These are phyloP conservation scores for Claviceps sp. DNA, from an alignment of 2,329 filamentous ascomycete species.

Conservation along the genomic window DNA sequence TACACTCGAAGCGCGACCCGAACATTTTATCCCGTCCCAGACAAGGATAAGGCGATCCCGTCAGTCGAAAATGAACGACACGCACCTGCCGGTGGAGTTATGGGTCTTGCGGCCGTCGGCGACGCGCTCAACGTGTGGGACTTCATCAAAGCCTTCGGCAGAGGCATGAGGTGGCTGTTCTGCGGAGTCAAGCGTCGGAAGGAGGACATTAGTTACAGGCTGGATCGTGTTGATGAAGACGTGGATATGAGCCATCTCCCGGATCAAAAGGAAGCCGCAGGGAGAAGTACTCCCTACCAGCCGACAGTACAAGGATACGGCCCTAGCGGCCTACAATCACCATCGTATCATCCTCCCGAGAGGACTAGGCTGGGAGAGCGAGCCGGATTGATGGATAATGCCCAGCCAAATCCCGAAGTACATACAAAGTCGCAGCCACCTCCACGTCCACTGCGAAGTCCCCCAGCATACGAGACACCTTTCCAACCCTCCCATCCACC, in stretches of 20 bases:
- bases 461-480: slow-evolving; percentile 1
- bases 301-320: slow-evolving; percentile 16
- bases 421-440: slow-evolving; percentile 3
- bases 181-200: slow-evolving; percentile 53
- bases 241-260: slow-evolving; percentile 26
- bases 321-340: slow-evolving; percentile 21
- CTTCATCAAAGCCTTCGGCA: slow-evolving; percentile 63
- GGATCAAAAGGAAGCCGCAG: slow-evolving; percentile 12
- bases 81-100: slow-evolving; percentile 48
- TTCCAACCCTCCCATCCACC: not conserved
- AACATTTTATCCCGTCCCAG: slow-evolving; percentile 34
- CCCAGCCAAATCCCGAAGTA: slow-evolving; percentile 16
- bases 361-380: slow-evolving; percentile 22
- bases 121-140: slow-evolving; percentile 76
- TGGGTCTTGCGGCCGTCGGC: slow-evolving; percentile 50
- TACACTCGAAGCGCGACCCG: slow-evolving; percentile 40
- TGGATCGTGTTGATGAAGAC: slow-evolving; percentile 14
- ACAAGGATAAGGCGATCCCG: slow-evolving; percentile 25
- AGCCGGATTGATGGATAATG: slow-evolving; percentile 28
- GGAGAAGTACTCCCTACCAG: slow-evolving; percentile 16
- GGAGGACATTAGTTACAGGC: slow-evolving; percentile 36
- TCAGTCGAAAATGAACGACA: slow-evolving; percentile 29
- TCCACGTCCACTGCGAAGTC: slow-evolving; percentile 3
- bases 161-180: slow-evolving; percentile 70
- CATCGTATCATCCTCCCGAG: slow-evolving; percentile 22